Evolutionary conservation across 148 eudicot genomes (phyloP).

Genomic region (Vaccinium vitisidaea): DNA sequence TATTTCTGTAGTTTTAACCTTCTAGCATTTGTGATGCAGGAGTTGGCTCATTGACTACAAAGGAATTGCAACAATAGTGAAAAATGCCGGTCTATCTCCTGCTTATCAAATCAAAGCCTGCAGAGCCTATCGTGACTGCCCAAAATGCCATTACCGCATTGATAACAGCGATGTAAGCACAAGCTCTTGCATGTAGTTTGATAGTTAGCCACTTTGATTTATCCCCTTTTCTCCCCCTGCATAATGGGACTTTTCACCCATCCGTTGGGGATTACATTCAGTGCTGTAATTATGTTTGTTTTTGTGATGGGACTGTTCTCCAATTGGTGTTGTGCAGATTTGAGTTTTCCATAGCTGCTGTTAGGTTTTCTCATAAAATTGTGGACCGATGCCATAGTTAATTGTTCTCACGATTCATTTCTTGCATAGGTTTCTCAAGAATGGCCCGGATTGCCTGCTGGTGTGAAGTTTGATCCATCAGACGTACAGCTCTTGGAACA

Average conservation of each 20-base stretch:
- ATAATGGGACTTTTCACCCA: too few species aligned
- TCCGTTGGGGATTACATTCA: too few species aligned
- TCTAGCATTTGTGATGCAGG: not conserved
- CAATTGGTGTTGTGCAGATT: not conserved
- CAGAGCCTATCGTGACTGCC: not conserved
- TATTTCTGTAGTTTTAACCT: not conserved
- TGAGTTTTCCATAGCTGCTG: not conserved
- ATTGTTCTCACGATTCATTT: not conserved
- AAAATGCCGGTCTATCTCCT: not conserved
- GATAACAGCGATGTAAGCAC: not conserved
- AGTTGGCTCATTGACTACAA: not conserved
- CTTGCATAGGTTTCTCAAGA: constrained; percentile 46
- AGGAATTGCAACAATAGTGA: not conserved
- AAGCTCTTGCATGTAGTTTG: not conserved
- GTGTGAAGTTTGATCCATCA: constrained; percentile 31
- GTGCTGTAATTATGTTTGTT: too few species aligned
- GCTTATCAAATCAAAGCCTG: not conserved
- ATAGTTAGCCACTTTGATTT: not conserved
- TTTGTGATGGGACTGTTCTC: too few species aligned
- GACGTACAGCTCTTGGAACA: constrained; percentile 60
- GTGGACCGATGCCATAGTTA: not conserved
- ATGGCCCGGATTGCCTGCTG: constrained; percentile 54
- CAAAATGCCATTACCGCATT: not conserved
- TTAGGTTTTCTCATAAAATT: not conserved
- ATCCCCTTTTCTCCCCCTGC: too few species aligned